A percentile compares a stretch with the other conserved stretches of the same genome.
These are phyloP conservation scores for Panaeolus cyanescens DNA, from an alignment of 768 basidiomycete genomes.

Conservation along the genomic window DNA sequence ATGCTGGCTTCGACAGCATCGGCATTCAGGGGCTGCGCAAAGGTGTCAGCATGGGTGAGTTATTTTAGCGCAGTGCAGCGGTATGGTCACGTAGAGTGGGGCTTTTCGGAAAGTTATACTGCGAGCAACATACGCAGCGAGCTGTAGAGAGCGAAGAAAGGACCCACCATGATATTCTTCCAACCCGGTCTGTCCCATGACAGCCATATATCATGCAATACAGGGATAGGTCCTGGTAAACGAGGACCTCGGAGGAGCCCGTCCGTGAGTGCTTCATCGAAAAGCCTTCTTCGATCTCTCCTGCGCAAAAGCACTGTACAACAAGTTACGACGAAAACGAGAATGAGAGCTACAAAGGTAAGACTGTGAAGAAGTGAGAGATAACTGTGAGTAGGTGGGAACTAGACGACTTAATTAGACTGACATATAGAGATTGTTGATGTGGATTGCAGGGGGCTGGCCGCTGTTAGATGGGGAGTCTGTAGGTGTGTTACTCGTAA, in stretches of 20 bases:
- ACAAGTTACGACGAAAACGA: constrained; percentile 1
- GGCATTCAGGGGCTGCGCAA: neutral
- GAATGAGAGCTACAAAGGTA: neutral
- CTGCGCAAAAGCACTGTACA: neutral
- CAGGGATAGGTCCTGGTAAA: neutral
- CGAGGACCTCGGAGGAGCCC: neutral
- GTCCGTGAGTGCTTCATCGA: neutral
- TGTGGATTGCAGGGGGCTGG: neutral
- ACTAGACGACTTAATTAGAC: neutral
- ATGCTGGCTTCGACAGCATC: neutral
- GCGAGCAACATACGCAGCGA: no score
- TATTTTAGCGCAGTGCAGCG: no score
- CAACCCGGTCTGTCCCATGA: neutral
- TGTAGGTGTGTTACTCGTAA: neutral
- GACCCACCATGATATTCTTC: neutral
- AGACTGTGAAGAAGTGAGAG: neutral
- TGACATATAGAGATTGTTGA: neutral
- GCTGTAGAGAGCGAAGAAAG: neutral
- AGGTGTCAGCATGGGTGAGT: neutral
- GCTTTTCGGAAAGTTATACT: no score
- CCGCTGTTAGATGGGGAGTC: neutral
- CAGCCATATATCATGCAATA: neutral
- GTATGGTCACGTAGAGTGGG: no score
- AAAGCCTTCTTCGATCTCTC: constrained; percentile 1
- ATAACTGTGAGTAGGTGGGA: neutral